A percentile compares a stretch with the other conserved stretches of the same genome.
phyloP scores from a whole-genome alignment of 192 early-diverging fungal genomes.

The Coemansia sp. region DNA sequence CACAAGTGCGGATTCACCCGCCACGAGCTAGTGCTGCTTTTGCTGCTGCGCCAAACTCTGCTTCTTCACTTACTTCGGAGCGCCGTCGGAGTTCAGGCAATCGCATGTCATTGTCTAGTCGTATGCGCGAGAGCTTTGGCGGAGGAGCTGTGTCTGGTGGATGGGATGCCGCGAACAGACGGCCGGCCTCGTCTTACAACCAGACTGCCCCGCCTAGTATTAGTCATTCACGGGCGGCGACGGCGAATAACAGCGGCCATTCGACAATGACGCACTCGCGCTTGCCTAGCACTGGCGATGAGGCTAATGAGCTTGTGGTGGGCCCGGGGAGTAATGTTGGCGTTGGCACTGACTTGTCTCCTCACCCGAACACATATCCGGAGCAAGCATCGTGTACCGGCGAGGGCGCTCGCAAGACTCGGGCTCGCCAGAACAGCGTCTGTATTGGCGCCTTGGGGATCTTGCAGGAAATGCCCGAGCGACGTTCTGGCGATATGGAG shows the following conservation, averaged over 20 bases:
- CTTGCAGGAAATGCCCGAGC: constrained; percentile 24
- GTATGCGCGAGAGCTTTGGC: constrained; percentile 52
- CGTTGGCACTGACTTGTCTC: neutral
- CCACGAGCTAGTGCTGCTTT: neutral
- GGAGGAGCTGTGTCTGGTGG: constrained; percentile 47
- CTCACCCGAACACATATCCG: neutral
- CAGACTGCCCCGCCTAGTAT: constrained; percentile 47
- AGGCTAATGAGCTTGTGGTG: neutral
- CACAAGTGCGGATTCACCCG: neutral
- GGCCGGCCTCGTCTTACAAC: constrained; percentile 18
- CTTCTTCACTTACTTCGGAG: neutral
- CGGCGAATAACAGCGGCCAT: constrained; percentile 44
- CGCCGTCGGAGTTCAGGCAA: constrained; percentile 19
- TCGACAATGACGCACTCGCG: constrained; percentile 54
- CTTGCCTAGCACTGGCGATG: constrained; percentile 27
- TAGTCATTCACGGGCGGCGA: constrained; percentile 34
- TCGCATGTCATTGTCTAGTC: constrained; percentile 43
- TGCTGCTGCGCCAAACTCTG: neutral
- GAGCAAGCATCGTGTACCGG: neutral
- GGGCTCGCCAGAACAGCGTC: constrained; percentile 30
- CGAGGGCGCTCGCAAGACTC: neutral
- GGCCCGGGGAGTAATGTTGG: neutral
- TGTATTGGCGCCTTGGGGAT: constrained; percentile 25
- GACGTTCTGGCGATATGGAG: constrained; percentile 18
- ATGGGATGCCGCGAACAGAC: constrained; percentile 30